phyloP scores from a whole-genome alignment of 257 asterid species.

The Plantago major region DNA sequence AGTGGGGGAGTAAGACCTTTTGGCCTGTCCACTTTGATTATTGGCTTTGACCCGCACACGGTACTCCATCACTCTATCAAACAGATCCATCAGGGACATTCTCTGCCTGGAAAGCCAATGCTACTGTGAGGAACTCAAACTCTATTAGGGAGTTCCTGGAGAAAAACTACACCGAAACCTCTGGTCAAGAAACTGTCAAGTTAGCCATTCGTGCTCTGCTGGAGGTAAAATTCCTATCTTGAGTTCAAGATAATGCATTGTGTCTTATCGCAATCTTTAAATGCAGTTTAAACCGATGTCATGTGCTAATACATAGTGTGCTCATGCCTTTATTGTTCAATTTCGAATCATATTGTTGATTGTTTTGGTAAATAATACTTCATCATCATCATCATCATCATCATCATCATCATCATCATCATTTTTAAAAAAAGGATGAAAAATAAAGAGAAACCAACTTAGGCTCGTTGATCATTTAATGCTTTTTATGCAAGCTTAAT shows the following conservation, averaged over 20 bases:
- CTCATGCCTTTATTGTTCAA: not conserved
- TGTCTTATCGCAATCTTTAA: too few relatives aligned
- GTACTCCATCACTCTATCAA: slow-evolving; percentile 82
- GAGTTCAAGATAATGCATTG: not conserved
- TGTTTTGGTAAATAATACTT: too few relatives aligned
- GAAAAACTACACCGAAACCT: slow-evolving; percentile 95
- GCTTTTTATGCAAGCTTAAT: not conserved
- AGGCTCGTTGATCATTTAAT: not conserved
- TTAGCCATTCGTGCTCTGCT: slow-evolving; percentile 96
- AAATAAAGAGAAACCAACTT: too few relatives aligned
- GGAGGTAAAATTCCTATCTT: slow-evolving; percentile 52
- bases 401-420: too few relatives aligned
- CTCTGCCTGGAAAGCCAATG: slow-evolving; percentile 99
- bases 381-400: too few relatives aligned
- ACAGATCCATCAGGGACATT: slow-evolving; percentile 98
- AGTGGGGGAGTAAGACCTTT: slow-evolving; percentile 99
- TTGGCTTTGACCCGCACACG: slow-evolving; percentile 97
- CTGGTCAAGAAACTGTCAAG: slow-evolving; percentile 92
- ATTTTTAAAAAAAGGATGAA: too few relatives aligned
- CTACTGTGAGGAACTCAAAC: slow-evolving; percentile 95
- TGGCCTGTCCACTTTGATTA: slow-evolving; percentile 95
- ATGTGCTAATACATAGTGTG: not conserved
- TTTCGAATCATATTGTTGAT: too few relatives aligned
- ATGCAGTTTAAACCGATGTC: slow-evolving; percentile 1
- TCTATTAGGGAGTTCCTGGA: slow-evolving; percentile 89